Conservation (phyloP, 768 basidiomycete genomes). For the Rhodotorula toruloides region DNA sequence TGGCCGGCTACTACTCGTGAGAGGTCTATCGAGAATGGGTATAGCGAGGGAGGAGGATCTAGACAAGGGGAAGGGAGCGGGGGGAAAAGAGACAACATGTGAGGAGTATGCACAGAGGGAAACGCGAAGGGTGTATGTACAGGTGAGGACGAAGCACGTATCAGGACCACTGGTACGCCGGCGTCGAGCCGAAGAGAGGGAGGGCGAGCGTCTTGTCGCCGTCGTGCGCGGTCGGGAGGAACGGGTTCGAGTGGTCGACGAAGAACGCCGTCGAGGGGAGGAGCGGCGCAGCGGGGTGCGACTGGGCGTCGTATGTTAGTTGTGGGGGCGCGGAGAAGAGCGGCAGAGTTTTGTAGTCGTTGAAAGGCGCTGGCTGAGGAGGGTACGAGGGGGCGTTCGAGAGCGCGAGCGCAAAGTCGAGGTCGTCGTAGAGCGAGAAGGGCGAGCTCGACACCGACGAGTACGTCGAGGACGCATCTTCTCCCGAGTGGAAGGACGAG, state of each 20-base stretch:
- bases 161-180: background rate
- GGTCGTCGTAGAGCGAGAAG: constrained; percentile 8
- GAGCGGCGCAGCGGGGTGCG: background rate
- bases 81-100: background rate
- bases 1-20: too few species aligned
- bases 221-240: background rate
- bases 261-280: background rate
- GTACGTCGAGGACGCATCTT: background rate
- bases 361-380: background rate
- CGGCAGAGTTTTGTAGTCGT: background rate
- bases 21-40: too few species aligned
- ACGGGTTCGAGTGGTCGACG: background rate
- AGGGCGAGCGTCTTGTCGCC: constrained; percentile 12
- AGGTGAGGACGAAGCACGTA: background rate
- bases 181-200: background rate
- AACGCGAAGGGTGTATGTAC: background rate
- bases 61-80: too few species aligned
- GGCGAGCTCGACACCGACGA: background rate
- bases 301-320: too few species aligned
- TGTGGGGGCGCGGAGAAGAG: background rate
- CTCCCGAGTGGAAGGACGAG: background rate
- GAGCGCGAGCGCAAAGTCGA: background rate
- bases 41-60: too few species aligned
- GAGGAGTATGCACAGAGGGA: background rate
- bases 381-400: background rate